Evolutionary conservation across 495 filamentous ascomycete genomes (phyloP).

Genomic region (Xylaria sp.): DNA sequence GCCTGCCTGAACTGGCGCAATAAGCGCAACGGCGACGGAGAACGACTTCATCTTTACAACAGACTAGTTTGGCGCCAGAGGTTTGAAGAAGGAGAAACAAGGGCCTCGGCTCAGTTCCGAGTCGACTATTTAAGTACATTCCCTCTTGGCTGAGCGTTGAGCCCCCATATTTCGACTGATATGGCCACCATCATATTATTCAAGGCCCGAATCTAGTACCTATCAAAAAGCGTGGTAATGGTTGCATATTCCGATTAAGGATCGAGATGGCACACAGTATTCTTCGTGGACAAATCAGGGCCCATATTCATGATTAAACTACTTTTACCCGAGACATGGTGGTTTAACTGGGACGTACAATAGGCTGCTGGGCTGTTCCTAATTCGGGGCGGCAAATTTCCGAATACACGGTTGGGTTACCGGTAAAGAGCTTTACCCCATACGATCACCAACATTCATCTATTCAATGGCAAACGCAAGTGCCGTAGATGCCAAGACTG

Average conservation of each 20-base stretch:
- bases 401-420: conserved; percentile 26
- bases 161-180: neutral
- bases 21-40: conserved; percentile 44
- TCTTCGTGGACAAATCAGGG: conserved; percentile 24
- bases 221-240: conserved; percentile 21
- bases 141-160: neutral
- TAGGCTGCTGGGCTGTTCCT: conserved; percentile 30
- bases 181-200: neutral
- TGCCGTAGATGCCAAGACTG: conserved; percentile 25
- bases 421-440: conserved; percentile 34
- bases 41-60: conserved; percentile 53
- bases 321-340: conserved; percentile 39
- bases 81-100: conserved; percentile 30
- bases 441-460: conserved; percentile 18
- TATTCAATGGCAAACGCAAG: conserved; percentile 26
- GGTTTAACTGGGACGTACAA: conserved; percentile 30
- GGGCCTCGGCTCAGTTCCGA: conserved; percentile 17
- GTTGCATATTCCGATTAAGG: conserved; percentile 23
- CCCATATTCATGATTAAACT: conserved; percentile 27
- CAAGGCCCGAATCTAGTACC: conserved; percentile 15
- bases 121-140: conserved; percentile 18
- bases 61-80: conserved; percentile 29
- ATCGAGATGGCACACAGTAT: conserved; percentile 12
- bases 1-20: conserved; percentile 49
- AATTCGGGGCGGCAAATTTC: conserved; percentile 33